These are phyloP conservation scores for Geotrichum ghanense DNA, from an alignment of 805 yeast genomes.

Conservation along the genomic window DNA sequence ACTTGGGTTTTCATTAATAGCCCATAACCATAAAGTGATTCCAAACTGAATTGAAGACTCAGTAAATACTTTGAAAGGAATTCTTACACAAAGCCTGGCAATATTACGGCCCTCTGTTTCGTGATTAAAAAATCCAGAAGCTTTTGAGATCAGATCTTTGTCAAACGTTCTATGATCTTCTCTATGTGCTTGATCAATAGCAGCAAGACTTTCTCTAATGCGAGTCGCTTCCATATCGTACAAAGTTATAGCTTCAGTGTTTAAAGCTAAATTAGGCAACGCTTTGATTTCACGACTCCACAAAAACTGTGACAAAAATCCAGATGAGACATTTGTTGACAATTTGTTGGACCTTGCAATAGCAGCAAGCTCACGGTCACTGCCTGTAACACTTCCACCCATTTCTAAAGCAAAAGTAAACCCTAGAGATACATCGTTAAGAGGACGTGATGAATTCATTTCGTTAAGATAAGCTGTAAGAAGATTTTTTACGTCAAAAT, in stretches of 20 bases:
- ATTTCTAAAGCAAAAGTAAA: conserved; percentile 83
- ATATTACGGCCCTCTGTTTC: conserved; percentile 9
- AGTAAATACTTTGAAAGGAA: conserved; percentile 64
- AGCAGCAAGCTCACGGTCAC: conserved; percentile 53
- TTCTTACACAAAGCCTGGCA: conserved; percentile 21
- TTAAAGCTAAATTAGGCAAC: not conserved
- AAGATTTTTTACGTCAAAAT: conserved; percentile 66
- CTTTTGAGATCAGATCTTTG: conserved; percentile 22
- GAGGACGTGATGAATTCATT: conserved; percentile 26
- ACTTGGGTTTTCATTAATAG: conserved; percentile 54
- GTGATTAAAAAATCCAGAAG: conserved; percentile 29
- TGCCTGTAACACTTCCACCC: conserved; percentile 63
- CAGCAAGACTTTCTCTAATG: conserved; percentile 15
- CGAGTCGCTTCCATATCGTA: conserved; percentile 19
- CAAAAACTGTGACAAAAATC: conserved; percentile 63
- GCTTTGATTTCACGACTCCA: conserved; percentile 44
- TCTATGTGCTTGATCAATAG: conserved; percentile 9
- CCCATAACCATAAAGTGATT: conserved; percentile 68
- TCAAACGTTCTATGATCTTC: conserved; percentile 10
- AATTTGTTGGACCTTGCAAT: conserved; percentile 26
- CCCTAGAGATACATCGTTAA: conserved; percentile 54
- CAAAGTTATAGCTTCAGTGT: not conserved
- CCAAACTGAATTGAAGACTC: conserved; percentile 50
- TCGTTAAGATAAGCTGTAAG: conserved; percentile 65
- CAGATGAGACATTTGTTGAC: conserved; percentile 47